Evolutionary conservation across 441 rosid species (phyloP).

Genomic region (Erodium texanum): DNA sequence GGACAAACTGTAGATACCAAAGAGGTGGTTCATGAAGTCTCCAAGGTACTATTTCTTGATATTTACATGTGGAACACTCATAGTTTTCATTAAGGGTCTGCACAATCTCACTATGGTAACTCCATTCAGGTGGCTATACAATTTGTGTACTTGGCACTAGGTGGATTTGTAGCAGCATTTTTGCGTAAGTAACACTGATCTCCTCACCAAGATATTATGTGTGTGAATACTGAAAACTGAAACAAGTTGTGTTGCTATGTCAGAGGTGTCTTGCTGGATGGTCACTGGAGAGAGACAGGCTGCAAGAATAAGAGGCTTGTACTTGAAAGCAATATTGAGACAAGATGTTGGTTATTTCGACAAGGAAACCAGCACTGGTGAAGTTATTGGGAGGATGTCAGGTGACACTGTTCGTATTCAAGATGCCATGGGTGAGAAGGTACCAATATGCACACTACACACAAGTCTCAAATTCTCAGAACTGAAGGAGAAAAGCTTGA

Average conservation of each 20-base stretch:
- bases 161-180: slow-evolving; percentile 45
- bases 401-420: slow-evolving; percentile 81
- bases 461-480: not conserved
- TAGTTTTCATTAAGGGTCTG: not conserved
- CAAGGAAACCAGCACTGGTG: slow-evolving; percentile 66
- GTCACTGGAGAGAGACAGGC: slow-evolving; percentile 82
- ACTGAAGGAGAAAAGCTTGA: not conserved
- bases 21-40: slow-evolving; percentile 31
- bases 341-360: slow-evolving; percentile 79
- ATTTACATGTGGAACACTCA: not conserved
- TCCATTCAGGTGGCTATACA: slow-evolving; percentile 40
- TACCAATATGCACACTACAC: slow-evolving; percentile 11
- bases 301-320: slow-evolving; percentile 50
- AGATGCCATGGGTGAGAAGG: slow-evolving; percentile 88
- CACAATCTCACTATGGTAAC: not conserved
- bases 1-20: slow-evolving; percentile 38
- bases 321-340: slow-evolving; percentile 62
- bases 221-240: not conserved
- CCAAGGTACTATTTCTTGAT: slow-evolving; percentile 30
- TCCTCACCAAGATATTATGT: not conserved
- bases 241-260: slow-evolving; percentile 6
- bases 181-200: slow-evolving; percentile 44
- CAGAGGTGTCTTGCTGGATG: slow-evolving; percentile 88
- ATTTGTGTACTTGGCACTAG: slow-evolving; percentile 47
- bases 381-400: slow-evolving; percentile 76